A percentile compares a stretch with the other conserved stretches of the same genome.
phyloP scores from a whole-genome alignment of 106 monocot genomes.

The Allium fistulosum region DNA sequence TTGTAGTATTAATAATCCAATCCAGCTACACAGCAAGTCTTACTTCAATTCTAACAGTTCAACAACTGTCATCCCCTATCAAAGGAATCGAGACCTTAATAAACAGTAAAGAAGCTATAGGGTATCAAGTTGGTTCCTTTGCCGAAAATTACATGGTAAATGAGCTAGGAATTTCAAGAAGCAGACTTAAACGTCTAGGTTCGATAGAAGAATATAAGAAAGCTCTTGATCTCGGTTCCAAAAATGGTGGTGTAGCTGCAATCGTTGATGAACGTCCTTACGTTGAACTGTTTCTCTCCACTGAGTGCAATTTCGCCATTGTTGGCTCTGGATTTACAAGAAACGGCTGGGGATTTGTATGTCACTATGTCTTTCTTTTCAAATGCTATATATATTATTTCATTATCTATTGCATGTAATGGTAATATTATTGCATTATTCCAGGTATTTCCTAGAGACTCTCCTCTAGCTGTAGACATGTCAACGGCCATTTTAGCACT shows the following conservation, averaged over 20 bases:
- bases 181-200: constrained; percentile 47
- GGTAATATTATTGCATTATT: background rate
- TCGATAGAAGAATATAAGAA: constrained; percentile 34
- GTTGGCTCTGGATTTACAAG: constrained; percentile 73
- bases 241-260: constrained; percentile 70
- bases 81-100: constrained; percentile 60
- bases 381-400: no score
- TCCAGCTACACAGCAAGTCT: constrained; percentile 72
- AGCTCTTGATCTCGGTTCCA: constrained; percentile 62
- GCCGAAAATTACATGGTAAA: constrained; percentile 63
- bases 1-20: constrained; percentile 57
- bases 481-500: constrained; percentile 65
- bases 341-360: constrained; percentile 91
- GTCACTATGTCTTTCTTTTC: constrained; percentile 10
- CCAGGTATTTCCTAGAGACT: constrained; percentile 68
- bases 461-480: constrained; percentile 57
- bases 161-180: constrained; percentile 47
- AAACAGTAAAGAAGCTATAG: constrained; percentile 56
- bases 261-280: constrained; percentile 74
- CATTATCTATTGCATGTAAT: no score
- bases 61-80: constrained; percentile 43
- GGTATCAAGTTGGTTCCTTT: constrained; percentile 78
- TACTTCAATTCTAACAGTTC: constrained; percentile 66
- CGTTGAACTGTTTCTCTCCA: constrained; percentile 52
- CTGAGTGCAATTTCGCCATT: constrained; percentile 46